phyloP scores from a whole-genome alignment of 805 yeast genomes.

The Starmerella asiatica region DNA sequence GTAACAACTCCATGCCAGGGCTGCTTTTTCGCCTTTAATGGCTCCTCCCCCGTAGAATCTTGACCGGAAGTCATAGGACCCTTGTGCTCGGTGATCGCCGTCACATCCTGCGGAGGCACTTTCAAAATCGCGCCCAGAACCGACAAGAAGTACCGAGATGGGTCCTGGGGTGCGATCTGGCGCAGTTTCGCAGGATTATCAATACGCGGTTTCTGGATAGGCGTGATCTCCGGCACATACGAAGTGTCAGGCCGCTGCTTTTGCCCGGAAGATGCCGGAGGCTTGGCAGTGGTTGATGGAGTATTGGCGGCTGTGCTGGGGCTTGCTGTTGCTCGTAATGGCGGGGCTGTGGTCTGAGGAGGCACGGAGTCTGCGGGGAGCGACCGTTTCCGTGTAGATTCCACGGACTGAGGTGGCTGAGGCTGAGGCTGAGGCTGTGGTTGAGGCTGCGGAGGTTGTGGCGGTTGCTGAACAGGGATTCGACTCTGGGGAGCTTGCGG shows the following conservation, averaged over 20 bases:
- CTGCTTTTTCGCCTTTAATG: slow-evolving; percentile 3
- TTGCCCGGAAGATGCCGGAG: neutral
- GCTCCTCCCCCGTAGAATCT: neutral
- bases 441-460: neutral
- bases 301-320: slow-evolving; percentile 4
- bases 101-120: slow-evolving; percentile 24
- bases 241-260: slow-evolving; percentile 5
- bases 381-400: neutral
- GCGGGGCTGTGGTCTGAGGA: neutral
- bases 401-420: neutral
- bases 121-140: slow-evolving; percentile 27
- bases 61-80: neutral
- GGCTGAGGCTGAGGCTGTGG: too few relatives aligned
- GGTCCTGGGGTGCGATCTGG: slow-evolving; percentile 24
- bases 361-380: neutral
- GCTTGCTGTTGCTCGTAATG: neutral
- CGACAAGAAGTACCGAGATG: slow-evolving; percentile 24
- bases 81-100: slow-evolving; percentile 5
- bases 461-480: neutral
- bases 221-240: slow-evolving; percentile 6
- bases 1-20: slow-evolving; percentile 22
- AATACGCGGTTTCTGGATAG: slow-evolving; percentile 17
- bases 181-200: slow-evolving; percentile 21
- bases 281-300: slow-evolving; percentile 8
- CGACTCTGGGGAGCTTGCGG: neutral